Base-by-base conservation (phyloP, 208 protist species). In the Trypanosomatidae sp. region DNA sequence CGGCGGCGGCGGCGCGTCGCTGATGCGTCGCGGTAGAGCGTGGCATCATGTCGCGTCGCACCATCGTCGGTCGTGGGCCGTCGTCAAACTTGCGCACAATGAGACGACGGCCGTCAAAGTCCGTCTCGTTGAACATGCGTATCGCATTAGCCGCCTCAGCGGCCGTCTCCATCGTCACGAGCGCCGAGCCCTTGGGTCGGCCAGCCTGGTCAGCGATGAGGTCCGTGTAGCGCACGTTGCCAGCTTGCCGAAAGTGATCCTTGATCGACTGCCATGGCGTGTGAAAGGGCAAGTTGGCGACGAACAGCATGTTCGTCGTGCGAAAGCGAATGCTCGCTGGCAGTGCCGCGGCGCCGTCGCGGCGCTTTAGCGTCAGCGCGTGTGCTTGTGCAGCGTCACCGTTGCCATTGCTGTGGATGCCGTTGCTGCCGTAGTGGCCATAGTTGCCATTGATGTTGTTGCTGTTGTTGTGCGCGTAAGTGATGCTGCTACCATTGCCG, bases 201-300 rank as follows among this genome's bases (percentile, higher is more conserved):
- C 76, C 78, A 38, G 46, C 67, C 42, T 56, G 59, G 48, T 91
- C 82, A 24, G 75, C 73, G 33, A 89, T 84, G 43, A 94, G 66
- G 47, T 94, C 82, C 6, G 75, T 88, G 54, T 88, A 86, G 45
- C 67, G 67, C 48, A 94, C 82, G 49, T 84, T 74, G 43, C 86
- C 86, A 23, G 77, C 71, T 28, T 71, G 61, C 22, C 69, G 64
- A 46, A 94, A 87, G 61, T 88, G 71, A 51, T 91, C 82, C 70
- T 94, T 94, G 22, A 94, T 66, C 49, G 74, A 54, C 60, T 88
- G 81, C 82, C 86, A 94, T 22, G 75, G 78, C 1, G 79, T 88
- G 44, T 73, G 64, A 48, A 86, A 94, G 13, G 82, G 71, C 6
- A 94, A 64, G 57, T 94, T 94, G 18, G 76, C 76, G 6, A 94